Evolutionary conservation across 176 grass and related monocot species (phyloP).

Genomic region (Oryza longistaminata): DNA sequence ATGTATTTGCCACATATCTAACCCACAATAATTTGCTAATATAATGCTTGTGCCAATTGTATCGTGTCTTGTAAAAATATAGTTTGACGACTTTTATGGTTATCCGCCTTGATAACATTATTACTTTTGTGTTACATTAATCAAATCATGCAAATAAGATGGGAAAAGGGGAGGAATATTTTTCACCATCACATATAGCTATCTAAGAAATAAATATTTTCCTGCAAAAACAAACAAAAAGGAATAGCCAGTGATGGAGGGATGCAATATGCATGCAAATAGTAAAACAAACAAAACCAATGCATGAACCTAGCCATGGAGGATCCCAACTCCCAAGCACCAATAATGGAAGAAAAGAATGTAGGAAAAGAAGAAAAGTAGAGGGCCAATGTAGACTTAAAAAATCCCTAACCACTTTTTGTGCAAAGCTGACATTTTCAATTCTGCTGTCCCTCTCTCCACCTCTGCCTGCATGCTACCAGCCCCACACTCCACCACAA

Average conservation of each 20-base stretch:
- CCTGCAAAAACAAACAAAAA: background rate
- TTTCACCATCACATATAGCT: background rate
- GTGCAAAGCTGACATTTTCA: constrained; percentile 14
- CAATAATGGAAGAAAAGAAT: constrained; percentile 47
- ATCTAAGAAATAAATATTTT: background rate
- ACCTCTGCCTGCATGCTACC: background rate
- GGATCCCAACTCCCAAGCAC: constrained; percentile 29
- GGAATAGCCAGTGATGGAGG: too few relatives aligned
- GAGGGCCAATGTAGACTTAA: background rate
- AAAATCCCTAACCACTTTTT: constrained; percentile 11
- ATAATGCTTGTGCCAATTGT: too few relatives aligned
- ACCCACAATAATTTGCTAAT: too few relatives aligned
- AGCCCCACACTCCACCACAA: constrained; percentile 28
- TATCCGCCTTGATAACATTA: background rate
- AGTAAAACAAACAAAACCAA: background rate
- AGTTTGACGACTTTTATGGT: too few relatives aligned
- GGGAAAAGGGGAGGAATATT: too few relatives aligned
- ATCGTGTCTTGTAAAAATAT: too few relatives aligned
- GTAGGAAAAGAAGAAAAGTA: constrained; percentile 31
- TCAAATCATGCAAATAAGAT: background rate
- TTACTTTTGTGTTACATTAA: background rate
- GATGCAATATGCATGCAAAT: background rate
- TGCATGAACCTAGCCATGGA: background rate
- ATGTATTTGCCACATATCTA: background rate
- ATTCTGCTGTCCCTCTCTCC: constrained; percentile 36